These are phyloP conservation scores for Paramyrothecium sp. DNA, from an alignment of 2,329 filamentous ascomycete genomes.

Conservation along the genomic window DNA sequence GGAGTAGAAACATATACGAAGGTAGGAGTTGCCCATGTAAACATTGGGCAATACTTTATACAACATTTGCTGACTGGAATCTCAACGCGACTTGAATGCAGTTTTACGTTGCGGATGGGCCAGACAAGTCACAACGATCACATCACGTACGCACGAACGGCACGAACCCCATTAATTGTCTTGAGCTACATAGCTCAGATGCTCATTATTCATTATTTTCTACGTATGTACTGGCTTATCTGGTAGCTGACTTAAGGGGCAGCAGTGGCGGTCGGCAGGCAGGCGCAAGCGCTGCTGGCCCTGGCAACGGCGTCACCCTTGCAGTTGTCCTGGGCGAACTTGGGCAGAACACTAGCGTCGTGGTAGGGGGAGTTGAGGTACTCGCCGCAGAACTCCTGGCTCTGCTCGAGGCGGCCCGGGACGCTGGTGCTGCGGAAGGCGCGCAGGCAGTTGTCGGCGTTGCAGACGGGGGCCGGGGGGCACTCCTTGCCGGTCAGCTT, in stretches of 20 bases:
- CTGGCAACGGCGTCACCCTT: neutral
- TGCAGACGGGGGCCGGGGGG: neutral
- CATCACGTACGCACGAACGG: no score
- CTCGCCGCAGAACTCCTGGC: neutral
- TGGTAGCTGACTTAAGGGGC: neutral
- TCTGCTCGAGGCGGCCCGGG: neutral
- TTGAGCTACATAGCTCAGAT: neutral
- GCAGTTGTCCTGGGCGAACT: neutral
- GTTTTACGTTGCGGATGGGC: no score
- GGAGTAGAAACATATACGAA: constrained; percentile 33
- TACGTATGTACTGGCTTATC: neutral
- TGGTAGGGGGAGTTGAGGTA: neutral
- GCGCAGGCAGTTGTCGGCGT: neutral
- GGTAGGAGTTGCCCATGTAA: neutral
- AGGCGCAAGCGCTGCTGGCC: neutral
- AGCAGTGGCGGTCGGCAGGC: neutral
- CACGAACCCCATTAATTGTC: neutral
- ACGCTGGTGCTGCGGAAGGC: neutral
- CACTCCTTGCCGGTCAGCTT: neutral
- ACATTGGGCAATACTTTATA: neutral
- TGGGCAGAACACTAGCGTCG: neutral
- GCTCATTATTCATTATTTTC: neutral
- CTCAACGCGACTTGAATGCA: no score
- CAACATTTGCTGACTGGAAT: no score
- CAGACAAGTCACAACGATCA: no score